Percentiles rank a stretch among this genome's conserved stretches.
These are phyloP conservation scores for Nitzschia sp. DNA, from an alignment of 108 stramenopile genomes.

Conservation along the genomic window DNA sequence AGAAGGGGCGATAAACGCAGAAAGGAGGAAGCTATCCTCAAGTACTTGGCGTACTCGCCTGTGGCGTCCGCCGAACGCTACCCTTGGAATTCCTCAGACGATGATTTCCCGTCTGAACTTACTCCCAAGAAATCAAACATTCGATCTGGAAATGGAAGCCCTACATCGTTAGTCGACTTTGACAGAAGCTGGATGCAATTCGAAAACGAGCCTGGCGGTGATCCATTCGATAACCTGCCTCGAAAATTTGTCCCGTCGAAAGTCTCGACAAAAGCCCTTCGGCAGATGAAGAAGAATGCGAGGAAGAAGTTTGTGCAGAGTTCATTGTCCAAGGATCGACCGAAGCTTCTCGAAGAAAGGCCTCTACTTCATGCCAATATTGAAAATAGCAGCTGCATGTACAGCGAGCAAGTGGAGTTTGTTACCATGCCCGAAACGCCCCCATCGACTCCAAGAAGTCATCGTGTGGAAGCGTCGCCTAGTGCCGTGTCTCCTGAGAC, in stretches of 20 bases:
- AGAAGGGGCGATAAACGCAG: background rate
- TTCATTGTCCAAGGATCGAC: too few relatives aligned
- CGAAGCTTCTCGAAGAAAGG: too few relatives aligned
- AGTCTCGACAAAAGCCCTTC: background rate
- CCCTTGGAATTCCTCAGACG: background rate
- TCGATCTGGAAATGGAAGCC: background rate
- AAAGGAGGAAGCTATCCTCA: background rate
- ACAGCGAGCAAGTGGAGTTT: too few relatives aligned
- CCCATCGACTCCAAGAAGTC: background rate
- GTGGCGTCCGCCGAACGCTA: background rate
- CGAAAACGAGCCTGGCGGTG: background rate
- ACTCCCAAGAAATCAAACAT: background rate
- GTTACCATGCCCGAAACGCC: background rate
- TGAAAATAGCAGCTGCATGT: too few relatives aligned
- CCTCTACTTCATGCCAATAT: too few relatives aligned
- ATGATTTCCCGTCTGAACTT: background rate
- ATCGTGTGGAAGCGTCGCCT: background rate
- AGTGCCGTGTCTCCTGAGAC: background rate
- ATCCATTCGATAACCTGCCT: background rate
- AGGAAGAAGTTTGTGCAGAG: too few relatives aligned
- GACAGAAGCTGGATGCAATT: conserved; percentile 1
- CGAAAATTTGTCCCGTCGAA: background rate
- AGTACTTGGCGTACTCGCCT: background rate
- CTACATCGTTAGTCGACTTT: background rate
- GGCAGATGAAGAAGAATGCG: too few relatives aligned